A percentile compares a stretch with the other conserved stretches of the same genome.
Conservation (phyloP, 2,329 filamentous ascomycete species). For the Pestalotiopsis sp. region DNA sequence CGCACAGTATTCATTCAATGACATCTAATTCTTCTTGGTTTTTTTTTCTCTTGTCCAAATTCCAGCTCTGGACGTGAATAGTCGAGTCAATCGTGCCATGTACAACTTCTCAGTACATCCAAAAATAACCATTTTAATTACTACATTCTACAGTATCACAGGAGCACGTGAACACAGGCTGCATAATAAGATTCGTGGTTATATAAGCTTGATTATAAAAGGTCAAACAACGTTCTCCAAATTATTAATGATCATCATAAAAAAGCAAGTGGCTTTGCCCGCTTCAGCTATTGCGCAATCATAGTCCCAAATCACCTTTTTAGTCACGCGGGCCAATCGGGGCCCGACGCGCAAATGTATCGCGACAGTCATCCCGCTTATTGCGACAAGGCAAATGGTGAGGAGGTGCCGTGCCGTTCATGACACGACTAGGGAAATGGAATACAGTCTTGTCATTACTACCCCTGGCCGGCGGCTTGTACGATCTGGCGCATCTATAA, state of each 20-base stretch:
- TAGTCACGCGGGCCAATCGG: background rate
- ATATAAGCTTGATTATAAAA: background rate
- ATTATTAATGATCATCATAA: background rate
- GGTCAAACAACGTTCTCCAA: background rate
- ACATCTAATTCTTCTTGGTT: too few relatives aligned
- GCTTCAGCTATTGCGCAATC: conserved; percentile 2
- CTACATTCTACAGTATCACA: background rate
- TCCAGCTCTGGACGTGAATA: too few relatives aligned
- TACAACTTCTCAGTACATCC: too few relatives aligned
- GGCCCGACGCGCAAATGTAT: background rate
- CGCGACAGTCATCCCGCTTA: conserved; percentile 1
- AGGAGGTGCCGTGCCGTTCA: background rate
- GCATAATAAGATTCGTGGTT: background rate
- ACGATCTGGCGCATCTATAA: background rate
- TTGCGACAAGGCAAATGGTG: background rate
- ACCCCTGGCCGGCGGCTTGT: background rate
- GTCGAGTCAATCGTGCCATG: too few relatives aligned
- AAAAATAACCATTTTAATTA: background rate
- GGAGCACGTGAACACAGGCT: background rate
- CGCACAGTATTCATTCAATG: accelerated
- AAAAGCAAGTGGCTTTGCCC: background rate
- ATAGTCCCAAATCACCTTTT: conserved; percentile 2
- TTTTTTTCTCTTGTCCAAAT: too few relatives aligned
- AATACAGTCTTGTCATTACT: background rate
- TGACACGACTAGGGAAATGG: background rate